Conservation (phyloP, 202 grass and related monocot species). For the Cymbopogon flexuosus region DNA sequence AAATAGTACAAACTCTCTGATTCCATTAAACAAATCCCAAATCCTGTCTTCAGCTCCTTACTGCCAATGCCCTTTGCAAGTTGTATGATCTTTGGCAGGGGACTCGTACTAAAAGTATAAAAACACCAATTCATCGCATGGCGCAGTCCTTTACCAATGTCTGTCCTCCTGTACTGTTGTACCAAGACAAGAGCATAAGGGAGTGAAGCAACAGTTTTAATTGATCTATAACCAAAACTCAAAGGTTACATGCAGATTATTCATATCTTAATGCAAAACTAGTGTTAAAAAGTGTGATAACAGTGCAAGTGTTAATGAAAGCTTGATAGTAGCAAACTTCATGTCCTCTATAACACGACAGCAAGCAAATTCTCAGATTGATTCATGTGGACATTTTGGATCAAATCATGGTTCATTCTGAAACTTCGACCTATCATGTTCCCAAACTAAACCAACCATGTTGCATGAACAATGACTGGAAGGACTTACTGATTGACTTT, state of each 20-base stretch:
- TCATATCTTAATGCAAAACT: slow-evolving; percentile 21
- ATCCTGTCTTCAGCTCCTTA: not conserved
- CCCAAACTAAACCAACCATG: not conserved
- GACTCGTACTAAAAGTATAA: not conserved
- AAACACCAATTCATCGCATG: slow-evolving; percentile 34
- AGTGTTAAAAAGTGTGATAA: not conserved
- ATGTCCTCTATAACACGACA: not conserved
- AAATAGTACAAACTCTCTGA: not conserved
- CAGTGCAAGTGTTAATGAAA: not conserved
- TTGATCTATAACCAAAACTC: slow-evolving; percentile 8
- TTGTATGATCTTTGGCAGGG: not conserved
- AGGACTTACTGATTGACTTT: not conserved
- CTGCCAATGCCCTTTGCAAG: not conserved
- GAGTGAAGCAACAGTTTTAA: not conserved
- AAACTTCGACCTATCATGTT: not conserved
- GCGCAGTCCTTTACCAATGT: slow-evolving; percentile 57
- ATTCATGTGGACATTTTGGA: not conserved
- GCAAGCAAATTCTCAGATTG: not conserved
- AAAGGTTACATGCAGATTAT: not conserved
- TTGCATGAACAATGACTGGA: not conserved
- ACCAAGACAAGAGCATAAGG: slow-evolving; percentile 11
- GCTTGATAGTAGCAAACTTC: not conserved
- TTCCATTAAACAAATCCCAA: not conserved
- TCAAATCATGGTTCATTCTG: not conserved
- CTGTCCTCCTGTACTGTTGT: slow-evolving; percentile 60